These are phyloP conservation scores for Mycena maculata DNA, from an alignment of 768 basidiomycete species.

Conservation along the genomic window DNA sequence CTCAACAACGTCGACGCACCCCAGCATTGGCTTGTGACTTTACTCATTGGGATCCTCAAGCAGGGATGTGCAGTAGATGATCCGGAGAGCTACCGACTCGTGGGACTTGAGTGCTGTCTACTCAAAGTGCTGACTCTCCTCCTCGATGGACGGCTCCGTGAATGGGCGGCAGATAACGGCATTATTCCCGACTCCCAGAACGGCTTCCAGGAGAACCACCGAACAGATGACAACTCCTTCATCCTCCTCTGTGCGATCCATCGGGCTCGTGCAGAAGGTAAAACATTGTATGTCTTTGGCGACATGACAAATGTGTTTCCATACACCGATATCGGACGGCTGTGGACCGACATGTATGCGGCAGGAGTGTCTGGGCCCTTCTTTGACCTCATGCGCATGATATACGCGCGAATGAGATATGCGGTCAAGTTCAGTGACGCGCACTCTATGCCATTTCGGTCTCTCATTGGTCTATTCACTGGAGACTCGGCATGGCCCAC, in stretches of 20 bases:
- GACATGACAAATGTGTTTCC: too few relatives aligned
- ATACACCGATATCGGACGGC: constrained; percentile 1
- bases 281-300: too few relatives aligned
- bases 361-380: constrained; percentile 31
- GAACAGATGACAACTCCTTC: constrained; percentile 45
- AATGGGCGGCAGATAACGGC: constrained; percentile 28
- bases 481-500: constrained; percentile 41
- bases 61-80: constrained; percentile 25
- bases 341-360: not conserved
- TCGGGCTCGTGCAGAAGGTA: too few relatives aligned
- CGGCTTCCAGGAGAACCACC: constrained; percentile 40
- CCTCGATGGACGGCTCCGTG: constrained; percentile 29
- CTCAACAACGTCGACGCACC: not conserved
- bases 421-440: not conserved
- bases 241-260: constrained; percentile 13
- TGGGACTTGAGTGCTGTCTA: constrained; percentile 37
- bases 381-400: constrained; percentile 28
- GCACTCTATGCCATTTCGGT: not conserved
- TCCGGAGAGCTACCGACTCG: constrained; percentile 33
- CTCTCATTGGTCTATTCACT: constrained; percentile 37
- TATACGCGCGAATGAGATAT: not conserved
- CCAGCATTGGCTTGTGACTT: not conserved
- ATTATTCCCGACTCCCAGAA: constrained; percentile 44
- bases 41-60: constrained; percentile 20
- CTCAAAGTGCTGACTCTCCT: constrained; percentile 37